phyloP scores from a whole-genome alignment of 179 eudicot genomes.

The Sideroxylon spinosum region DNA sequence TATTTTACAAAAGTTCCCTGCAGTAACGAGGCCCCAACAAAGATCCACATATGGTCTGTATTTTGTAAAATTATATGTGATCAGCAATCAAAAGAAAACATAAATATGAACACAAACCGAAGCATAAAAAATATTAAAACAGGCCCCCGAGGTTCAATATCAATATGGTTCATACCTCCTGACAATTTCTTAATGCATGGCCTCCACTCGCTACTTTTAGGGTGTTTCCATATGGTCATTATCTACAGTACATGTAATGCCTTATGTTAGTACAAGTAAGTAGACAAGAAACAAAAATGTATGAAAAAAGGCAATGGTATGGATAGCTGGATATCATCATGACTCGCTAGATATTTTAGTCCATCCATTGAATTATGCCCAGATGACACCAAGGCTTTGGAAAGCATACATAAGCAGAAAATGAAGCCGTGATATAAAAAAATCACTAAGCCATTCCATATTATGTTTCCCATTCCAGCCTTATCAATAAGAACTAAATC shows the following conservation, averaged over 20 bases:
- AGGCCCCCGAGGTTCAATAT: neutral
- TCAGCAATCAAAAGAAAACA: neutral
- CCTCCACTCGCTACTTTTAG: constrained; percentile 88
- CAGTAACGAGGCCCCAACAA: neutral
- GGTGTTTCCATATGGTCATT: constrained; percentile 82
- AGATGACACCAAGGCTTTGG: too few species aligned
- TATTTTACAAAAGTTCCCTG: neutral
- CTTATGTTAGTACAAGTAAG: constrained; percentile 22
- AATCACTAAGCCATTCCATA: neutral
- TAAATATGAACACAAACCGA: neutral
- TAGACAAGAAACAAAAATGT: constrained; percentile 2
- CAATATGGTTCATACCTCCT: constrained; percentile 50
- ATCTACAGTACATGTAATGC: constrained; percentile 42
- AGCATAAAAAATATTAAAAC: neutral
- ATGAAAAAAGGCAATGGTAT: neutral
- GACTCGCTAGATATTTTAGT: too few species aligned
- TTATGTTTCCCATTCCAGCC: neutral
- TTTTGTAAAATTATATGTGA: neutral
- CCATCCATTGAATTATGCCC: too few species aligned
- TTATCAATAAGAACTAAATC: neutral
- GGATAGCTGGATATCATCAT: neutral
- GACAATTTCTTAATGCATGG: constrained; percentile 71
- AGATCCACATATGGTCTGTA: neutral
- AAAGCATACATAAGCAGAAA: neutral
- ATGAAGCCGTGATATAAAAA: neutral